A percentile compares a stretch with the other conserved stretches of the same genome.
Conservation (phyloP, 805 yeast species). For the Millerozyma miso region DNA sequence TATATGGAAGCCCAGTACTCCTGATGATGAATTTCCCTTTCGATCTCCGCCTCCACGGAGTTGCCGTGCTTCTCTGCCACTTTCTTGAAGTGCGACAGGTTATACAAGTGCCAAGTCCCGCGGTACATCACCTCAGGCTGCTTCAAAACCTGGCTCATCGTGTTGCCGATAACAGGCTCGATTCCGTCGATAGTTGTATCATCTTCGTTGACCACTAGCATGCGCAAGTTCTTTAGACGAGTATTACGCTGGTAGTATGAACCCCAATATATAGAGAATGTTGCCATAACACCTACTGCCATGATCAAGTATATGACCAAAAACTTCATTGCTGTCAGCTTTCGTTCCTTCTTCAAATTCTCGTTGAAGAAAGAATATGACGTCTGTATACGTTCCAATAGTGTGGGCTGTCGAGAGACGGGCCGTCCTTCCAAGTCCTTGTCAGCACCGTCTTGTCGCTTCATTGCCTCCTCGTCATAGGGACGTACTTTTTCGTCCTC, state of each 20-base stretch:
- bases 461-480: not conserved
- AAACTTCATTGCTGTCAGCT: slow-evolving; percentile 13
- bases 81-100: slow-evolving; percentile 22
- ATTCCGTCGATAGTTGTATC: slow-evolving; percentile 16
- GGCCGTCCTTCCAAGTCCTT: not conserved
- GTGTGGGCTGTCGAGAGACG: not conserved
- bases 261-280: slow-evolving; percentile 42
- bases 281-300: slow-evolving; percentile 27
- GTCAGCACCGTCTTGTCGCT: not conserved
- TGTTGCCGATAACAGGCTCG: slow-evolving; percentile 50
- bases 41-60: slow-evolving; percentile 34
- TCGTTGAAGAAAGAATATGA: slow-evolving; percentile 30
- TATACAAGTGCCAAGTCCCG: slow-evolving; percentile 36
- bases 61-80: slow-evolving; percentile 24
- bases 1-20: slow-evolving; percentile 62
- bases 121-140: slow-evolving; percentile 16
- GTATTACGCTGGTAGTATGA: slow-evolving; percentile 25
- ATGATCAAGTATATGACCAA: slow-evolving; percentile 24
- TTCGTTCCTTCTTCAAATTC: slow-evolving; percentile 18
- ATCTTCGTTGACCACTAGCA: slow-evolving; percentile 37
- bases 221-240: slow-evolving; percentile 28
- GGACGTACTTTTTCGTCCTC: not conserved
- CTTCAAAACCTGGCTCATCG: slow-evolving; percentile 23
- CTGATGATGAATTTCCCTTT: slow-evolving; percentile 47
- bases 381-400: slow-evolving; percentile 21